Conservation (phyloP, 768 basidiomycete species). For the Rhizopogon roseolus region DNA sequence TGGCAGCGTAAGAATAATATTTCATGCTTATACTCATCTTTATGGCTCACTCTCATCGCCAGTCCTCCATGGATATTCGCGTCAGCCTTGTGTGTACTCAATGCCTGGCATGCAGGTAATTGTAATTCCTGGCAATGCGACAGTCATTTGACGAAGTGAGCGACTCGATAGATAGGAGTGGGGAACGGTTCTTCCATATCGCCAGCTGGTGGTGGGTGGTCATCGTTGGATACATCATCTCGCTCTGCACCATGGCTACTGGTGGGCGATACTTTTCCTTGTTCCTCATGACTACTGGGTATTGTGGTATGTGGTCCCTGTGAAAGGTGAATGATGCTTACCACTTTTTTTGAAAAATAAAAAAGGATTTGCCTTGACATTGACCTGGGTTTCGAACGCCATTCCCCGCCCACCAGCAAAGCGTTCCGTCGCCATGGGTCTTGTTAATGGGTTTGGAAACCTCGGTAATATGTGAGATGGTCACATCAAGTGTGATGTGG, state of each 20-base stretch:
- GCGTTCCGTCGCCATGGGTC: constrained; percentile 50
- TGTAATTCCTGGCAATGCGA: constrained; percentile 3
- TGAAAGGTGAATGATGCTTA: neutral
- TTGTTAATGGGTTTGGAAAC: constrained; percentile 60
- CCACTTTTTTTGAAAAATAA: neutral
- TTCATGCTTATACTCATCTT: neutral
- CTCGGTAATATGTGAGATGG: constrained; percentile 51
- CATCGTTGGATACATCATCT: constrained; percentile 57
- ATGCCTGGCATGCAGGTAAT: constrained; percentile 52
- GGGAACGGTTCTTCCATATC: constrained; percentile 64
- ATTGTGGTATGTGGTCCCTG: constrained; percentile 27
- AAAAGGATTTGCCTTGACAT: constrained; percentile 37
- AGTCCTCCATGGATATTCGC: constrained; percentile 66
- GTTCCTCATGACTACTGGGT: constrained; percentile 61
- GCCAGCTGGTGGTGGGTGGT: constrained; percentile 52
- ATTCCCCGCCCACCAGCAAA: constrained; percentile 54
- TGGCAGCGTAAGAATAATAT: constrained; percentile 45
- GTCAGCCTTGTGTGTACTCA: constrained; percentile 42
- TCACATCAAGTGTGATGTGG: neutral
- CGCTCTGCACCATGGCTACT: constrained; percentile 44
- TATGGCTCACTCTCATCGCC: neutral
- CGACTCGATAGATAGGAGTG: constrained; percentile 40
- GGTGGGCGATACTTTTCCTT: constrained; percentile 54
- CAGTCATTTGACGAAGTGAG: neutral
- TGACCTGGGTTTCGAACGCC: constrained; percentile 61